Evolutionary conservation across 176 grass and related monocot species (phyloP).

Genomic region (Eleusine indica): DNA sequence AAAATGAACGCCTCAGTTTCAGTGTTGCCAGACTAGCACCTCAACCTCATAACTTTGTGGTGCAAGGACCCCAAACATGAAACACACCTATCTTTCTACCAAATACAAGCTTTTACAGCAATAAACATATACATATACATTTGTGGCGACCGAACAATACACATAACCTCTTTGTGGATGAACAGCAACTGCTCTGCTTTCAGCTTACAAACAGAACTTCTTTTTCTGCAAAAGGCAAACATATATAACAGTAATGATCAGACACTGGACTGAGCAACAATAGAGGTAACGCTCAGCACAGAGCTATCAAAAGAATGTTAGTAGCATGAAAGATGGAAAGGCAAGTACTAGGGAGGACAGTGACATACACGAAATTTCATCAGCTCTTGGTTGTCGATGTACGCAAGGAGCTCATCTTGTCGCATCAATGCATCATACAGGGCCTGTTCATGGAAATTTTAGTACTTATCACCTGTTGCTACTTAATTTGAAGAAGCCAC

Average conservation of each 20-base stretch:
- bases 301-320: neutral
- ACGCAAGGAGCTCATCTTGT: slow-evolving; percentile 90
- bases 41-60: neutral
- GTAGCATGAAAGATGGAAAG: neutral
- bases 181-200: neutral
- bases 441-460: slow-evolving; percentile 49
- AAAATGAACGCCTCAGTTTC: no score
- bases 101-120: slow-evolving; percentile 7
- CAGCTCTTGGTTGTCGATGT: slow-evolving; percentile 85
- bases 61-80: slow-evolving; percentile 2
- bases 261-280: slow-evolving; percentile 8
- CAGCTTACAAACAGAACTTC: slow-evolving; percentile 66
- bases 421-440: slow-evolving; percentile 91
- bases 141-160: slow-evolving; percentile 23
- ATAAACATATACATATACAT: neutral
- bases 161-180: slow-evolving; percentile 6
- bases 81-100: neutral
- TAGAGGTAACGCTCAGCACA: neutral
- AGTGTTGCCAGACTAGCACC: neutral
- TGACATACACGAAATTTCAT: slow-evolving; percentile 78
- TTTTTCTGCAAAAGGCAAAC: slow-evolving; percentile 60
- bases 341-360: neutral
- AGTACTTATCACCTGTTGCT: neutral
- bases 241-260: neutral
- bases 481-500: neutral